Evolutionary conservation across 192 early-diverging fungal species (phyloP).

Genomic region (Physocladia obscura): DNA sequence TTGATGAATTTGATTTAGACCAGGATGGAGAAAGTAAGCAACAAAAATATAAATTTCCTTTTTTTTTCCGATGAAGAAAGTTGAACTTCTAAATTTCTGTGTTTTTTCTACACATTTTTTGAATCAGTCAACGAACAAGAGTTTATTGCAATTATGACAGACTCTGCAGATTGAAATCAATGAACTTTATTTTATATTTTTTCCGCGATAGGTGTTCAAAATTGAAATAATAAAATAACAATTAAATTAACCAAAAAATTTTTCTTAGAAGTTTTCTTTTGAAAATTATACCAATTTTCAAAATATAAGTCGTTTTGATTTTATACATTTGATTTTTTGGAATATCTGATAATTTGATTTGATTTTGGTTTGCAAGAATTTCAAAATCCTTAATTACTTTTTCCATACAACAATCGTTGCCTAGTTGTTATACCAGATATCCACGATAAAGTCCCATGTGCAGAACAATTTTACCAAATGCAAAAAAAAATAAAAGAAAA

Average conservation of each 20-base stretch:
- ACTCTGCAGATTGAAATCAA: constrained; percentile 52
- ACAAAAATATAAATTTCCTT: constrained; percentile 5
- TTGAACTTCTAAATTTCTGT: neutral
- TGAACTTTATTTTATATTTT: neutral
- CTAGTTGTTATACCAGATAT: too few relatives aligned
- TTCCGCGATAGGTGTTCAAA: too few relatives aligned
- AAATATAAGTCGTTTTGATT: too few relatives aligned
- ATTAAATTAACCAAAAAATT: neutral
- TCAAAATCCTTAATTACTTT: too few relatives aligned
- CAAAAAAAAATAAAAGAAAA: neutral
- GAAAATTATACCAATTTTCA: too few relatives aligned
- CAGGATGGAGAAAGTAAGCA: constrained; percentile 76
- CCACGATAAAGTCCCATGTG: too few relatives aligned
- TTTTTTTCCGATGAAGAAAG: neutral
- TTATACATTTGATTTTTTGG: too few relatives aligned
- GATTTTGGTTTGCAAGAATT: too few relatives aligned
- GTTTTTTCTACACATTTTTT: constrained; percentile 3
- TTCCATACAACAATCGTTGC: too few relatives aligned
- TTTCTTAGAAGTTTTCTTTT: neutral
- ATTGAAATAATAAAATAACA: too few relatives aligned
- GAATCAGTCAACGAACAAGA: constrained; percentile 83
- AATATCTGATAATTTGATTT: too few relatives aligned
- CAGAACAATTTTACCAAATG: too few relatives aligned
- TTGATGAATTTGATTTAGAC: constrained; percentile 86
- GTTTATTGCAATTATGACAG: constrained; percentile 80